Base-by-base conservation (phyloP, 2,329 filamentous ascomycete species). In the Elsinoe ampelina region DNA sequence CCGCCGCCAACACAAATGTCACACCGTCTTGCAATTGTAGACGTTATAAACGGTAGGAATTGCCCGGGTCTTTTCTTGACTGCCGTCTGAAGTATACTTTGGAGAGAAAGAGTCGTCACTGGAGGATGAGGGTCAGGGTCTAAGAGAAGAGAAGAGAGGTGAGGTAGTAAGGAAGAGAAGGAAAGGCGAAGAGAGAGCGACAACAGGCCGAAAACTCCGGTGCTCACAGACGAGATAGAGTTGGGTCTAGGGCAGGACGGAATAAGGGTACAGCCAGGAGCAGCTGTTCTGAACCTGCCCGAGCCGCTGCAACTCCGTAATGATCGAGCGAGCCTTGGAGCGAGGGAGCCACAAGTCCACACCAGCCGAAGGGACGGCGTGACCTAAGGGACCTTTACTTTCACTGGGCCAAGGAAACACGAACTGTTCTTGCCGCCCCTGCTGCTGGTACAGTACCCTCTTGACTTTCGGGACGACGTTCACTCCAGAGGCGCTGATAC, bases 301-400 rank as follows among this genome's bases (percentile, higher is more conserved):
- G 48, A 52, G 48, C 48, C 48, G 48, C 48, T 52, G 48, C 48
- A 52, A 52, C 48, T 52, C 48, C 48, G 48, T 52, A 52, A 52
- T 52, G 48, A 52, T 52, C 48, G 48, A 39, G 48, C n/a, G 48
- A 52, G 48, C 48, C 34, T 30, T 30, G 26, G 26, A 30, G 26
- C 26, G 26, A 39, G 48, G 17, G 48, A 52, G 48, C 48, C 48
- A 52, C 48, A 39, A 35, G 48, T 38, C 48, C 41, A 45, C 17
- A 45, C 41, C 32, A 52, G 48, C 26, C 15, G 39, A 52, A 52
- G 32, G 39, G 48, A 52, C 48, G 48, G 48, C 48, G 48, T 52
- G 48, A 52, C 48, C 48, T 52, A 30, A 7, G 26, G 26, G 26
- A 30, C 26, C 48, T 32, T 17, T 12, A 34, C 48, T 52, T 35